Percentiles rank a stretch among this genome's conserved stretches.
phyloP scores from a whole-genome alignment of 2,329 filamentous ascomycete genomes.

The Cytospora mali region DNA sequence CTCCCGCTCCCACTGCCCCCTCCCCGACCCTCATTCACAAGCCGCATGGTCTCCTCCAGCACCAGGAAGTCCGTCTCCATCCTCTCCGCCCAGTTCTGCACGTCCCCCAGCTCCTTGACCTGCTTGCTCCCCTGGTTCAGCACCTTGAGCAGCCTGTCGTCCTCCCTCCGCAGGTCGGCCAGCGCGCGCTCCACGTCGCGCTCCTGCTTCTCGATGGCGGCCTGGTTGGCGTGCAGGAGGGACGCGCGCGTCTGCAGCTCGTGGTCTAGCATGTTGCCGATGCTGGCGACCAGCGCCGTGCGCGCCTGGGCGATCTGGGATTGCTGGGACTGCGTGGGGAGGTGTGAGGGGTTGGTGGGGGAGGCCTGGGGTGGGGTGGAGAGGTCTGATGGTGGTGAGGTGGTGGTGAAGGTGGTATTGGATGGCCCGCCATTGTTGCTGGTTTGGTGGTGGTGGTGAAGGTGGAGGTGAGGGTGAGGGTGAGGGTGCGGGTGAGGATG shows the following conservation, averaged over 20 bases:
- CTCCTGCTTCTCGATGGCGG: constrained; percentile 68
- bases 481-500: background rate
- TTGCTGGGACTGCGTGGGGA: constrained; percentile 47
- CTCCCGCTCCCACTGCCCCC: constrained; percentile 33
- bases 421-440: background rate
- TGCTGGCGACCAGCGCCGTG: constrained; percentile 60
- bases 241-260: constrained; percentile 69
- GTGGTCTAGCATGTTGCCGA: constrained; percentile 71
- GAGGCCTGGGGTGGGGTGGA: constrained; percentile 7
- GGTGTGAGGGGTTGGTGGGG: constrained; percentile 38
- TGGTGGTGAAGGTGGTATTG: background rate
- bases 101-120: constrained; percentile 64
- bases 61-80: constrained; percentile 69
- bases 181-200: constrained; percentile 64
- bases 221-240: constrained; percentile 69
- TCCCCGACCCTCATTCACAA: constrained; percentile 45
- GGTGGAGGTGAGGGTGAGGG: constrained; percentile 9
- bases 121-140: constrained; percentile 63
- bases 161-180: constrained; percentile 62
- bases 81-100: constrained; percentile 71
- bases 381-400: background rate
- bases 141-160: constrained; percentile 65
- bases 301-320: constrained; percentile 59
- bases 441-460: constrained; percentile 1
- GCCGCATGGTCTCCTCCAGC: constrained; percentile 64